A percentile compares a stretch with the other conserved stretches of the same genome.
These are phyloP conservation scores for Lodderomyces metapsilosis DNA, from an alignment of 1,139 yeast genomes.

Conservation along the genomic window DNA sequence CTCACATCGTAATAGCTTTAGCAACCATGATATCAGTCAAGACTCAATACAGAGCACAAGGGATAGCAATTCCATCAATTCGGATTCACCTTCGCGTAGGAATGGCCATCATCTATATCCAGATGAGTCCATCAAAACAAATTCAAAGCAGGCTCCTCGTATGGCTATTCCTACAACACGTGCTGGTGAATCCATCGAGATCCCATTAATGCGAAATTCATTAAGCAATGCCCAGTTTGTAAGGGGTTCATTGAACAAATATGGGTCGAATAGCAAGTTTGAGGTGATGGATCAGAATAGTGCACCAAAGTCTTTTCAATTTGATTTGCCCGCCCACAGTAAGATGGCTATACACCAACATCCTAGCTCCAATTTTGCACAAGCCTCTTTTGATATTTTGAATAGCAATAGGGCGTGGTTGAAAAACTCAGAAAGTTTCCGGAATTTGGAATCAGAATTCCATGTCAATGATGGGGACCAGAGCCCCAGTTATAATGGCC, in stretches of 20 bases:
- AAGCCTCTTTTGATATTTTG: conserved; percentile 2
- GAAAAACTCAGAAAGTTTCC: neutral
- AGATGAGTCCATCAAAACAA: conserved; percentile 18
- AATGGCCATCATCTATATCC: conserved; percentile 12
- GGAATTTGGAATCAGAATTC: neutral
- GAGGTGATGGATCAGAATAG: conserved; percentile 1
- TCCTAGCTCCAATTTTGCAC: conserved; percentile 4
- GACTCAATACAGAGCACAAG: neutral
- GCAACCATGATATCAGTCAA: conserved; percentile 9
- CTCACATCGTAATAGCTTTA: conserved; percentile 17
- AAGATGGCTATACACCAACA: neutral
- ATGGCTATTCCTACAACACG: conserved; percentile 85
- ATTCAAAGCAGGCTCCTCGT: conserved; percentile 66
- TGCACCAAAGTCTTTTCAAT: neutral
- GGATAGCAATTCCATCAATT: neutral
- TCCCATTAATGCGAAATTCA: conserved; percentile 47
- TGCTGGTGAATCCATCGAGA: conserved; percentile 76
- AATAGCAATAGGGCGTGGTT: neutral
- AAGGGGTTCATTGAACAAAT: conserved; percentile 7
- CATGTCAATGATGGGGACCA: neutral
- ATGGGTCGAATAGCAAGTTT: conserved; percentile 9
- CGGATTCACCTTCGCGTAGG: conserved; percentile 7
- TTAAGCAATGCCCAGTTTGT: conserved; percentile 15
- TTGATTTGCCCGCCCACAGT: neutral
- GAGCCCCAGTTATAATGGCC: conserved; percentile 18